Evolutionary conservation across 495 filamentous ascomycete species (phyloP), one percentile per base, ranked within the genome.

Genomic region (Neurospora tetraspora): DNA sequence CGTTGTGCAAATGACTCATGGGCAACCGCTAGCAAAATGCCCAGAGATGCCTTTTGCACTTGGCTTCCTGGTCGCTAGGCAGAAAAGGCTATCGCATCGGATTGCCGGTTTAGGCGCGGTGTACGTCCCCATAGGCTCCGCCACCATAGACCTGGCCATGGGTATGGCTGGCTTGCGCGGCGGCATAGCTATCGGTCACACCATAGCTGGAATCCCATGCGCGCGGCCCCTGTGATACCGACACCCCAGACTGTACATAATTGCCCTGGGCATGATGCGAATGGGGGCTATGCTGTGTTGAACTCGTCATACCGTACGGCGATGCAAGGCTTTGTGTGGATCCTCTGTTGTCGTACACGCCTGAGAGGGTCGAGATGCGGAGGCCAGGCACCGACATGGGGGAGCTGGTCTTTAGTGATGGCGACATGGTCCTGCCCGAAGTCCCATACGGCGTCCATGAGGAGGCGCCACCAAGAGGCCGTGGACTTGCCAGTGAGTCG

Each of bases 401-500:
- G 0, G 79, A 77, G 36, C 18, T 78, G 4, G 80, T 78, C 76
- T 85, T 85, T 37, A 82, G 71, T 0, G 73, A 71, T 4, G 83
- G 84, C 3, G 84, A 85, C 74, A 85, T 81, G 4, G 80, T 78
- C 39, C 76, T 77, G 7, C 68, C 40, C 0, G 80, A 42, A 4
- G 72, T 65, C 14, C 78, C 75, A 70, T 85, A 85, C 0, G 80
- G 70, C 0, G 74, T 72, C 84, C 83, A 85, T 2, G 77, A 74
- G 0, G 84, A 74, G 2, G 78, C 71, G 0, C 76, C 79, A 3
- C 82, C 83, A 8, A 85, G 76, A 4, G 82, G 80, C 0, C 84
- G 80, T n/a, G 82, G 82, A 34, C 83, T 85, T 2, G 80, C 73
- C 47, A 83, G 76, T 31, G 82, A 78, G 23, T 85, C 82, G 16